A percentile compares a stretch with the other conserved stretches of the same genome.
phyloP scores from a whole-genome alignment of 768 basidiomycete species.

The Lactarius quietus region DNA sequence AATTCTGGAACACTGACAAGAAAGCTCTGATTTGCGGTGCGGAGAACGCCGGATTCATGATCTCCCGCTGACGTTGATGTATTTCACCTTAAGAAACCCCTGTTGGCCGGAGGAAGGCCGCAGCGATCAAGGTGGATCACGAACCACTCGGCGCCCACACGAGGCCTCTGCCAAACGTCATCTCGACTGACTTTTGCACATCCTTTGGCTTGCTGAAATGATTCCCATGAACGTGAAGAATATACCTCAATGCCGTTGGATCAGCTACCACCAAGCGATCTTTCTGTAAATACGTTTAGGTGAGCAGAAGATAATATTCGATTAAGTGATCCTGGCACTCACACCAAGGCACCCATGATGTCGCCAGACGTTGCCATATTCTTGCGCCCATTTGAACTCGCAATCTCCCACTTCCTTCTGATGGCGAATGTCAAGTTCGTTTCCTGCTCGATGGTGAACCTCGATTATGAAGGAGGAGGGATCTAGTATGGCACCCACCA shows the following conservation, averaged over 20 bases:
- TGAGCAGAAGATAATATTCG: not conserved
- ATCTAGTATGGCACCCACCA: not conserved
- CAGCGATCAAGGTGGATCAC: not conserved
- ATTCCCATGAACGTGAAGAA: slow-evolving; percentile 30
- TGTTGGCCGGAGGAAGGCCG: not conserved
- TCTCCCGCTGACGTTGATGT: slow-evolving; percentile 29
- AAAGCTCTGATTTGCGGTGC: slow-evolving; percentile 27
- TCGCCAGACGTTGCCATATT: slow-evolving; percentile 28
- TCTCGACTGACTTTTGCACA: slow-evolving; percentile 9
- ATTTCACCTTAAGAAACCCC: slow-evolving; percentile 19
- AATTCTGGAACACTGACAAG: slow-evolving; percentile 24
- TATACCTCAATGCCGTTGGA: slow-evolving; percentile 29
- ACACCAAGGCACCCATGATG: slow-evolving; percentile 27
- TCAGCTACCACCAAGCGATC: not conserved
- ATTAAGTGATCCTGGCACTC: slow-evolving; percentile 4
- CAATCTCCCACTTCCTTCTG: slow-evolving; percentile 26
- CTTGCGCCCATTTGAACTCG: slow-evolving; percentile 20
- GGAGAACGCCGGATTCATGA: slow-evolving; percentile 31
- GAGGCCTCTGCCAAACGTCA: slow-evolving; percentile 21
- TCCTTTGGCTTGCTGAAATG: slow-evolving; percentile 21
- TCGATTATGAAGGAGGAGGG: not conserved
- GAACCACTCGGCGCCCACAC: slow-evolving; percentile 15
- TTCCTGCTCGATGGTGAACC: not conserved
- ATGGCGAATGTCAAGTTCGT: not conserved
- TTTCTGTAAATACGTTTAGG: slow-evolving; percentile 19